A percentile compares a stretch with the other conserved stretches of the same genome.
Evolutionary conservation across 2,329 filamentous ascomycete genomes (phyloP).

Genomic region (Pseudogymnoascus destructans): DNA sequence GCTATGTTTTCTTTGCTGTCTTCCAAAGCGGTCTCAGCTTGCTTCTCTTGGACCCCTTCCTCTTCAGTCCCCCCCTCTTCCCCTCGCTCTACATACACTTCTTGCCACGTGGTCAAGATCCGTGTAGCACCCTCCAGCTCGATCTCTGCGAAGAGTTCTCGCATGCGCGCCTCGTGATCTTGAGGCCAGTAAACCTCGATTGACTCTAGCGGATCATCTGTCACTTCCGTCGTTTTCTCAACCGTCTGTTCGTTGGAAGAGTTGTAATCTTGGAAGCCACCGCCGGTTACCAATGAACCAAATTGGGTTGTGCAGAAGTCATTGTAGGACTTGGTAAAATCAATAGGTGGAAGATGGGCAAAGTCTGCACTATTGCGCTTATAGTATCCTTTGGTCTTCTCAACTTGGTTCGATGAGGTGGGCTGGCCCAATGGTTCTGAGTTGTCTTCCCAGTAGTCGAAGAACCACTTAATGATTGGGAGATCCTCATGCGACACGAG

Average conservation of each 20-base stretch:
- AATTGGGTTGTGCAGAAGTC: neutral
- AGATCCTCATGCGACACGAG: neutral
- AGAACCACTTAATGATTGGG: neutral
- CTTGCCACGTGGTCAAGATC: constrained; percentile 4
- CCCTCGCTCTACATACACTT: neutral
- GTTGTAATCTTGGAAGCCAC: neutral
- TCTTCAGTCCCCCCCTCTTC: neutral
- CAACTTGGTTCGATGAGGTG: neutral
- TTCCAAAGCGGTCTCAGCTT: neutral
- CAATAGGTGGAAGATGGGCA: neutral
- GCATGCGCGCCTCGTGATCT: neutral
- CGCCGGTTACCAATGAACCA: neutral
- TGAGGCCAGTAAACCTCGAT: neutral
- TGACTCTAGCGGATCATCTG: neutral
- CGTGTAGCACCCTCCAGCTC: neutral
- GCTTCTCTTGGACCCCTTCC: neutral
- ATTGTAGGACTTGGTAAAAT: neutral
- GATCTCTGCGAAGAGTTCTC: neutral
- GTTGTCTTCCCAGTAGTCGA: neutral
- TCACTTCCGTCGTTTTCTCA: neutral
- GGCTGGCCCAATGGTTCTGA: neutral
- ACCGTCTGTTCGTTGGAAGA: neutral
- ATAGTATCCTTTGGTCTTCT: neutral
- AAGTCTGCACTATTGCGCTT: neutral
- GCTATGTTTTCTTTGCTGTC: neutral